phyloP scores from a whole-genome alignment of 345 rosid genomes.

The Lepidium didymum region DNA sequence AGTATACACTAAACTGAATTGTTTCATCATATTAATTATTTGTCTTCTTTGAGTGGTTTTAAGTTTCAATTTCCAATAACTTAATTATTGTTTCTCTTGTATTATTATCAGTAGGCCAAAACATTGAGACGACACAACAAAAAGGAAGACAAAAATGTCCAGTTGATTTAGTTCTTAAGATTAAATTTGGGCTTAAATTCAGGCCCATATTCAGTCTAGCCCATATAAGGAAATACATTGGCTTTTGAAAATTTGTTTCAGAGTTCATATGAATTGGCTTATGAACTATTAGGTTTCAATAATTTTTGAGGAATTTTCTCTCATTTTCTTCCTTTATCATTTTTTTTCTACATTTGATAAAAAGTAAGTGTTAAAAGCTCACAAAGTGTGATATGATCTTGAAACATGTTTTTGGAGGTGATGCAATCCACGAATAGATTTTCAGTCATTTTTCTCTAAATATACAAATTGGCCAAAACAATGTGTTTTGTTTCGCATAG shows the following conservation, averaged over 20 bases:
- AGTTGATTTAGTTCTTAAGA: not conserved
- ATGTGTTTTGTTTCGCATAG: too few species aligned
- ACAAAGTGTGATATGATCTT: constrained; percentile 46
- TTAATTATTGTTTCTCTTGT: not conserved
- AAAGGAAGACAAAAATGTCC: not conserved
- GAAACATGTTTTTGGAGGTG: constrained; percentile 34
- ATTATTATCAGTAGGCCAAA: not conserved
- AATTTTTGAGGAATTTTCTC: too few species aligned
- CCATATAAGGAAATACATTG: not conserved
- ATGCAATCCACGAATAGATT: too few species aligned
- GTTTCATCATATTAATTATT: constrained; percentile 1
- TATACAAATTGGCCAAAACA: too few species aligned
- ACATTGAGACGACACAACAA: too few species aligned
- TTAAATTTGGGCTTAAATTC: not conserved
- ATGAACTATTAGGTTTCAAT: too few species aligned
- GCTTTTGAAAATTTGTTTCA: not conserved
- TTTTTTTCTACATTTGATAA: not conserved
- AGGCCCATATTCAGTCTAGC: not conserved
- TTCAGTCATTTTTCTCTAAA: too few species aligned
- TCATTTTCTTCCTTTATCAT: too few species aligned
- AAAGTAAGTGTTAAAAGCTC: not conserved
- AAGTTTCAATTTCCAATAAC: not conserved
- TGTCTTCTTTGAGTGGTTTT: constrained; percentile 12
- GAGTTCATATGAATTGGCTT: too few species aligned
- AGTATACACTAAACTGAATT: not conserved